Evolutionary conservation across 495 filamentous ascomycete genomes (phyloP).

Genomic region (Lasiosphaeriaceae sp.): DNA sequence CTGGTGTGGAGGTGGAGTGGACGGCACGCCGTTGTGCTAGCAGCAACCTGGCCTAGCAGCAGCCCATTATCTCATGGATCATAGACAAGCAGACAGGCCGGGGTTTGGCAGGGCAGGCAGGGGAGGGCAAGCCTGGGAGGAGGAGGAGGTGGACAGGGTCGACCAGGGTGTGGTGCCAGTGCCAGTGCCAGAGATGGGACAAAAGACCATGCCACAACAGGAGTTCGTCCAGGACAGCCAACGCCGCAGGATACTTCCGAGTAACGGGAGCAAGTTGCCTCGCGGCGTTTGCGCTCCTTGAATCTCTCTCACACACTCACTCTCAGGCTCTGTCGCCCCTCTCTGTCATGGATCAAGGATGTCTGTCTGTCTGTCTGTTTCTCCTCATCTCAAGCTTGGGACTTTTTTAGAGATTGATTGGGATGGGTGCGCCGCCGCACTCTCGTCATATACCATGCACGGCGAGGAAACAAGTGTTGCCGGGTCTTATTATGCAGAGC

Average conservation of each 20-base stretch:
- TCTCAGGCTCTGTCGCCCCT: too few species aligned
- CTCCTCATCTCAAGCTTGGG: too few species aligned
- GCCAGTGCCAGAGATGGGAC: constrained; percentile 9
- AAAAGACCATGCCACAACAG: background rate
- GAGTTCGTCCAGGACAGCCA: too few species aligned
- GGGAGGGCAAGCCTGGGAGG: constrained; percentile 1
- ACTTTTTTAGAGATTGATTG: too few species aligned
- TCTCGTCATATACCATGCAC: too few species aligned
- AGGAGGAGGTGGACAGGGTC: background rate
- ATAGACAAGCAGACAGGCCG: background rate
- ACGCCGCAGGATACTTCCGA: constrained; percentile 8
- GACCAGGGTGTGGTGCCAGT: too few species aligned
- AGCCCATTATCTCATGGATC: background rate
- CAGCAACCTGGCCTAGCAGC: constrained; percentile 2
- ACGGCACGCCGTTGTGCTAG: background rate
- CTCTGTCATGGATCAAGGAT: background rate
- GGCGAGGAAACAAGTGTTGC: too few species aligned
- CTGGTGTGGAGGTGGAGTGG: too few species aligned
- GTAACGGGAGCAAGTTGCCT: constrained; percentile 4
- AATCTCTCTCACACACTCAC: too few species aligned
- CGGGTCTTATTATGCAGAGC: too few species aligned
- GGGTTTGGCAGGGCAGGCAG: background rate
- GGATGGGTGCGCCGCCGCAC: too few species aligned
- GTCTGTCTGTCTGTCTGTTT: background rate
- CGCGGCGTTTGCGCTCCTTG: constrained; percentile 24